Base-by-base conservation (phyloP, 169 alveolate species). In the Babesia caballi region DNA sequence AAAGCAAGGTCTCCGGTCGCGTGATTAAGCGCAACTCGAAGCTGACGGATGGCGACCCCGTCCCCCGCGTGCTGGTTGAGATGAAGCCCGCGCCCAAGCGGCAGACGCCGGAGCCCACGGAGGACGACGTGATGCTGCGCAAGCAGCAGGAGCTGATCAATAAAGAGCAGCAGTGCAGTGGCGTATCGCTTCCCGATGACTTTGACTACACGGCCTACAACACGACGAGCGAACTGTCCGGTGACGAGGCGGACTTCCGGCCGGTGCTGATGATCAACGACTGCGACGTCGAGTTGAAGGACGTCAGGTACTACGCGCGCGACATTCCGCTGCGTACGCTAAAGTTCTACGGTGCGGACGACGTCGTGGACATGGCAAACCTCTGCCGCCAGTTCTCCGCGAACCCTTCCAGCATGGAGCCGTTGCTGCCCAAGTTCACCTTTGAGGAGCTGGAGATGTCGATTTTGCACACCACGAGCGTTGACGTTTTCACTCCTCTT, bases 1-100 rank as follows among this genome's bases (percentile, higher is more conserved):
- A 75, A 30, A 75, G 85, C 56, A 75, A 67, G 72, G 78, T 67
- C 2, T 60, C 77, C 51, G 85, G 85, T 2, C 53, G 85, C 11
- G 59, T 75, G 12, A 75, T 75, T 3, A 65, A 70, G 27, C 56
- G 73, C 58, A 63, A 42, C 60, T 46, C 73, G 38, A 63, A 63
- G 25, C 60, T 63, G 25, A 21, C 73, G 23, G 73, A 63, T 32
- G 35, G 33, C 30, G 61, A 27, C 1, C 61, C 44, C 4, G 5
- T 19, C 19, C 47, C 7, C 32, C 50, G 51, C 15, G 30, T 21
- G 51, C 33, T 2, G 3, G 66, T 51, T 11, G 78, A 52, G 9
- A 33, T 21, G 5, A 19, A 56, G 15, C 17, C 56, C 19, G 32
- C 53, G 19, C 19, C 67, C 3, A 53, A 52, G 40, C 36, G 66